Percentiles rank a stretch among this genome's conserved stretches.
phyloP scores from a whole-genome alignment of 2,329 filamentous ascomycete species.

The Phyllosticta citribraziliensis region DNA sequence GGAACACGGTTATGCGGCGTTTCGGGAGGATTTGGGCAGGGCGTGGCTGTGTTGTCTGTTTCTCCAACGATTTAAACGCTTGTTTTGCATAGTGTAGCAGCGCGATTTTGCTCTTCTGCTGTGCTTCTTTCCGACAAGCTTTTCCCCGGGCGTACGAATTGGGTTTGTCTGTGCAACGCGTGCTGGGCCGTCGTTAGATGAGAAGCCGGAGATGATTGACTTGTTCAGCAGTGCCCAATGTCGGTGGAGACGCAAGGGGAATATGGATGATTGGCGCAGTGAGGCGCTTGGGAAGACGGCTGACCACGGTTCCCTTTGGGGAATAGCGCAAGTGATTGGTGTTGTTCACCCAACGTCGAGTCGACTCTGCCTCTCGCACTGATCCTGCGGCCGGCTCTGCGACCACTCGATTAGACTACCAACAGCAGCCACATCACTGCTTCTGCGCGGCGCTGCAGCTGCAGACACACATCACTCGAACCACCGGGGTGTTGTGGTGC shows the following conservation, averaged over 20 bases:
- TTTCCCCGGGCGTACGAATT: background rate
- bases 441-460: background rate
- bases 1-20: background rate
- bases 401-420: background rate
- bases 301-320: background rate
- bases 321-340: too few species aligned
- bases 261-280: background rate
- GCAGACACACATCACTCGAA: background rate
- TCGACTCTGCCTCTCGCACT: background rate
- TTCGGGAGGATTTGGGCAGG: background rate
- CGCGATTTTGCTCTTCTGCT: background rate
- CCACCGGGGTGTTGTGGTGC: conserved; percentile 2
- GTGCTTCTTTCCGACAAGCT: background rate
- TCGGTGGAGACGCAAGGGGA: background rate
- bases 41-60: background rate
- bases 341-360: too few species aligned
- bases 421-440: background rate
- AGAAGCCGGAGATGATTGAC: background rate
- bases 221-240: background rate
- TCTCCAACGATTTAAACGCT: background rate
- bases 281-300: background rate
- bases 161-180: background rate
- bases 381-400: background rate
- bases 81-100: background rate
- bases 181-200: background rate